Conservation (phyloP, 176 grass and related monocot species). For the Metroxylon sagu region DNA sequence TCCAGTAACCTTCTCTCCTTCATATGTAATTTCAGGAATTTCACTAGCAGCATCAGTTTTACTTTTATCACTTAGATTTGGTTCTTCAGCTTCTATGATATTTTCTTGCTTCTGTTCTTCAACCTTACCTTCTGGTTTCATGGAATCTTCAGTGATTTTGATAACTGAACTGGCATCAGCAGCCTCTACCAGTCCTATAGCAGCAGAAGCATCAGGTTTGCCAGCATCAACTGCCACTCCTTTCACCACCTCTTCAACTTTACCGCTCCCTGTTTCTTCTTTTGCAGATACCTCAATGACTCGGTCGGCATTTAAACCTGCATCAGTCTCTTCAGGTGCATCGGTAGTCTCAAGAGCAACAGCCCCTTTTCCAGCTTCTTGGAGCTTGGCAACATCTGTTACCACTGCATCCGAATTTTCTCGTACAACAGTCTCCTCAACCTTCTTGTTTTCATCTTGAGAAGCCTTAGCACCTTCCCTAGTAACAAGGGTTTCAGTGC, state of each 20-base stretch:
- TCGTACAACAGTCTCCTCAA: not conserved
- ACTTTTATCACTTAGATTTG: not conserved
- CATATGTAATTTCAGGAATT: not conserved
- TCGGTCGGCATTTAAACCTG: not conserved
- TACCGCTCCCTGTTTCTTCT: not conserved
- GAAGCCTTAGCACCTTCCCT: not conserved
- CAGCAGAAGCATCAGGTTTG: not conserved
- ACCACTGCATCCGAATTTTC: not conserved
- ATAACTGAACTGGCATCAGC: not conserved
- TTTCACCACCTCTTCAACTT: slow-evolving; percentile 15
- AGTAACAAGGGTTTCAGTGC: not conserved
- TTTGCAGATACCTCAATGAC: not conserved
- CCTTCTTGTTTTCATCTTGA: not conserved
- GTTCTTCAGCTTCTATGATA: not conserved
- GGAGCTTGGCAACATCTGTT: not conserved
- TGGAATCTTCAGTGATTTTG: not conserved
- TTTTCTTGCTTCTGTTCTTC: not conserved
- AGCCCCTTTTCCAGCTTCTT: not conserved
- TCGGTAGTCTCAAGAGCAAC: not conserved
- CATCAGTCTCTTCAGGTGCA: not conserved
- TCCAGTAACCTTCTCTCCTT: not conserved
- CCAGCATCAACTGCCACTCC: not conserved
- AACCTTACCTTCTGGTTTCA: not conserved
- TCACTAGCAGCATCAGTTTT: not conserved
- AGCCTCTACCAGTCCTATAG: not conserved